Evolutionary conservation across 2,329 filamentous ascomycete genomes (phyloP), one percentile per base, ranked within the genome.

Genomic region (Clonostachys byssicola): DNA sequence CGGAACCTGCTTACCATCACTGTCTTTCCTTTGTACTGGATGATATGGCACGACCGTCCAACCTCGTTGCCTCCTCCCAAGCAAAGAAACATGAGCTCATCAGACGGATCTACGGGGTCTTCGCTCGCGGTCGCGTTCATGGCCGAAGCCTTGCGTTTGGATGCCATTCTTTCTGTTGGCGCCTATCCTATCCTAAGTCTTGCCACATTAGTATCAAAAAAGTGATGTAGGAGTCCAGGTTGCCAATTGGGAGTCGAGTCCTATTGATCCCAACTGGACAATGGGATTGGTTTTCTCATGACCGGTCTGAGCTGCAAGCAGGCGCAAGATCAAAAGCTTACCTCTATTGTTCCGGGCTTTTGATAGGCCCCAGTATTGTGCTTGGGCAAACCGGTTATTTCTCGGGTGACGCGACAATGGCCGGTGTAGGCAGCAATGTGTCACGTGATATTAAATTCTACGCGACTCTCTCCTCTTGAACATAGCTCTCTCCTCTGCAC

Each of bases 11-110:
- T 58, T 74, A 95, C 91, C 94, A 99, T 99, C 56, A 99, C 90
- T 6, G 92, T 97, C 70, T 99, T 99, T 52, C 94, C 94, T 71
- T 97, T 99, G 80, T 99, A 99, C 62, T 97, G 91, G 50, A 99
- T 85, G 58, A 99, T 96, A 65, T 99, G 94, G 67, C 94, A 97
- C 55, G 94, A 97, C 55, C 94, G 81, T 46, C 94, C 94, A 52
- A 99, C 94, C 70, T 99, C 94, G 66, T 96, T 97, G 56, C 94
- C 94, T 51, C 94, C 94, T 51, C 94, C 94, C 36, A 99, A 74
- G 59, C 90, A 95, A 47, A 96, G 80, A 61, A 99, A 99, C 72
- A 91, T 88, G 49, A 99, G 81, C 74, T 97, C 91, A 63, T 99
- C 94, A 2, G 91, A 83, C 5, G 94, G 91, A 59, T 97, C 92